Evolutionary conservation across 805 yeast species (phyloP), one percentile per base, ranked within the genome.

Genomic region (Monosporozyma yasuniensis): DNA sequence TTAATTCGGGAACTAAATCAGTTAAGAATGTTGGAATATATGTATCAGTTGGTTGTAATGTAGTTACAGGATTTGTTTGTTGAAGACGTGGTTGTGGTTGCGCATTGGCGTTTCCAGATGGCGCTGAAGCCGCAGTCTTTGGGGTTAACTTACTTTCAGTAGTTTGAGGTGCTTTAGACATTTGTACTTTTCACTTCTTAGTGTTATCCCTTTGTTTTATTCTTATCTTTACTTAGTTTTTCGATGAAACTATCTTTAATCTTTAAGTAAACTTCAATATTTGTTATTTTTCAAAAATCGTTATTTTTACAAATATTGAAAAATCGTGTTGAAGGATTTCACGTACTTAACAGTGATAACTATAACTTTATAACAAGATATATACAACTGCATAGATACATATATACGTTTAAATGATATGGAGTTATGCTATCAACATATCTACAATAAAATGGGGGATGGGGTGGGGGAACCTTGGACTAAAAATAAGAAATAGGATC

Each of bases 1-100:
- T 79, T n/a, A 87, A 81, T 59, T 87, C 87, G 6, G 91, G 88
- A 7, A 86, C 65, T 19, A 74, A 58, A 6, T 66, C 61, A 50
- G 69, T 72, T 25, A 80, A 62, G 38, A 72, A 66, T 10, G 68
- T 67, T 2, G 82, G 77, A 44, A 81, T 70, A 46, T 75, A 70
- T 32, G 75, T 61, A 59, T 79, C 84, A 3, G 82, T 77, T 2
- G 85, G 85, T 50, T 64, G 61, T 32, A 65, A 48, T 19, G 66
- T 51, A 10, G 68, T 61, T 6, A 61, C 50, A 16, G 68, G 61
- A 44, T 59, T 56, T 14, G 63, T 57, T 35, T 56, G 64, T 47
- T 59, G 63, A 32, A 32, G 35, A 11, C 28, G 49, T 12, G 38
- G 48, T 39, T 39, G 43, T 18, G 44, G 21, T 19, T 21, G 39